These are phyloP conservation scores for Cryptosporidium sp. DNA, from an alignment of 169 alveolate species.

Conservation along the genomic window DNA sequence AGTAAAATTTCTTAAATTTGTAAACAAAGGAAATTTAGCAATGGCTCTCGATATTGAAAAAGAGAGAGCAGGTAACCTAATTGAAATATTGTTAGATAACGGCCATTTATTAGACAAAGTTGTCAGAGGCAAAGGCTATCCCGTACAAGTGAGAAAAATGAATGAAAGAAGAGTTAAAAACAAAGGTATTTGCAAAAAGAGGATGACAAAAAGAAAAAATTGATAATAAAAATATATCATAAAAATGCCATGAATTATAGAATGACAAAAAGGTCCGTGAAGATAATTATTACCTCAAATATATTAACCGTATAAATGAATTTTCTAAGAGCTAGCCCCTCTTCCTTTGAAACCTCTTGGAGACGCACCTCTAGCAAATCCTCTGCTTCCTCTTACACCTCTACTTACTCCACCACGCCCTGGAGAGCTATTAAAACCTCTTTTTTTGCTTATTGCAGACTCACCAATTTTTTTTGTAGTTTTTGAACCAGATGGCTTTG, in stretches of 20 bases:
- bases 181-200: constrained; percentile 16
- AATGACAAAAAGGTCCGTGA: background rate
- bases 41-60: constrained; percentile 75
- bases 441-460: constrained; percentile 77
- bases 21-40: constrained; percentile 57
- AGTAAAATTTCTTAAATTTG: constrained; percentile 61
- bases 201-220: background rate
- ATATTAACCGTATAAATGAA: constrained; percentile 17
- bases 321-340: constrained; percentile 35
- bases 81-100: constrained; percentile 46
- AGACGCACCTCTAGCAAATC: constrained; percentile 77
- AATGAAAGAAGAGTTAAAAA: constrained; percentile 36
- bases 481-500: constrained; percentile 78
- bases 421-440: constrained; percentile 64
- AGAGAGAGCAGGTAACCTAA: constrained; percentile 43
- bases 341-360: constrained; percentile 74
- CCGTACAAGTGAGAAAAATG: constrained; percentile 4
- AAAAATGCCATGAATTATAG: constrained; percentile 69
- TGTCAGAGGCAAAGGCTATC: constrained; percentile 48
- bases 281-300: constrained; percentile 54
- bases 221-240: background rate
- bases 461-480: constrained; percentile 77
- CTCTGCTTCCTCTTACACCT: constrained; percentile 77
- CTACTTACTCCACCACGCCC: constrained; percentile 30
- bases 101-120: constrained; percentile 13